Evolutionary conservation across 2,329 filamentous ascomycete species (phyloP).

Genomic region (Penicillium sp.): DNA sequence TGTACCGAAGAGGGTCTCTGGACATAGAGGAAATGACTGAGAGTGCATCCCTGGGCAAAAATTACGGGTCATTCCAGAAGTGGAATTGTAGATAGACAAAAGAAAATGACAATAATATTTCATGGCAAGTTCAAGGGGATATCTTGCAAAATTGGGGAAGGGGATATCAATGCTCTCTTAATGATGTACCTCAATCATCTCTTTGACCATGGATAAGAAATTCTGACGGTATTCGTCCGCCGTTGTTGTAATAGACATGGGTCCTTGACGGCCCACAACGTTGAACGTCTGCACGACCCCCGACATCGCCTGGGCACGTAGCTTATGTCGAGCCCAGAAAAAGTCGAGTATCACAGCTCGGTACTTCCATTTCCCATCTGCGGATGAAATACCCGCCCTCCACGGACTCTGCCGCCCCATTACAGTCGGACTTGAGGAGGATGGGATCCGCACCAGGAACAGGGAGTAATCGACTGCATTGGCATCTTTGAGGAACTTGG

Average conservation of each 20-base stretch:
- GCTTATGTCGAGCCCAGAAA: slow-evolving; percentile 71
- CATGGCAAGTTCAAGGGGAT: background rate
- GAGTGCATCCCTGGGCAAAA: too few relatives aligned
- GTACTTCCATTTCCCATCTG: slow-evolving; percentile 63
- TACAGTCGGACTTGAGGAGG: slow-evolving; percentile 31
- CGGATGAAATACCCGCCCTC: slow-evolving; percentile 58
- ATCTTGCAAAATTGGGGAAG: background rate
- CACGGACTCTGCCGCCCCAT: slow-evolving; percentile 45
- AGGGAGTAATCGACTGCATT: slow-evolving; percentile 73
- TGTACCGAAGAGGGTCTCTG: background rate
- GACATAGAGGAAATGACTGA: too few relatives aligned
- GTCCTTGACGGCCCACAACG: slow-evolving; percentile 58
- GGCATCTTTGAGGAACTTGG: slow-evolving; percentile 55
- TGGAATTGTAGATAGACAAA: background rate
- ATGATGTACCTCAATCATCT: slow-evolving; percentile 39
- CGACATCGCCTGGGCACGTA: slow-evolving; percentile 63
- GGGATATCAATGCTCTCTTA: background rate
- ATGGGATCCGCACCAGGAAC: slow-evolving; percentile 60
- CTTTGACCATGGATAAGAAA: slow-evolving; percentile 52
- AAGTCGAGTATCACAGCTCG: slow-evolving; percentile 67
- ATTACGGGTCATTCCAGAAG: background rate
- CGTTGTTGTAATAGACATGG: slow-evolving; percentile 70
- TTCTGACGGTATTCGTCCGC: slow-evolving; percentile 62
- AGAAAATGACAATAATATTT: background rate
- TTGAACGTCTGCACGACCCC: slow-evolving; percentile 62